Base-by-base conservation (phyloP, 257 asterid genomes). In the Henckelia pumila region DNA sequence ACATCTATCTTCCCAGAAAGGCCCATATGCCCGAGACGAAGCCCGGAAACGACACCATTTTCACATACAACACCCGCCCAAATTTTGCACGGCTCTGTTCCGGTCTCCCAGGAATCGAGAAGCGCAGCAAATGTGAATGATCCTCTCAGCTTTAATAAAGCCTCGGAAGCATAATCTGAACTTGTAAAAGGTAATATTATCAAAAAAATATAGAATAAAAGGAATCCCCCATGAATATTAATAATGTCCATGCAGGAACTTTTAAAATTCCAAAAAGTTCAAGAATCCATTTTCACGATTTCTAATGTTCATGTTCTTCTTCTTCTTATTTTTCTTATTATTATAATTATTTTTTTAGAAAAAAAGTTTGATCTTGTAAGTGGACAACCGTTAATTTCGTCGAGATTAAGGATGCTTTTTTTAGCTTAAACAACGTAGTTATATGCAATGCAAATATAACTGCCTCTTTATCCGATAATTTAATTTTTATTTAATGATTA, bases 81-180 rank as follows among this genome's bases (percentile, higher is more conserved):
- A 3, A 8, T 72, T 3, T 73, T 14, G 52, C 98, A 92, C 7
- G 96, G 86, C 60, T 76, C 79, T 0, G 86, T 83, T 6, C 82
- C 88, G 2, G 91, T 81, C 74, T 56, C 69, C 98, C 98, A 92
- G 4, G 98, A 86, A 32, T 81, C 87, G 3, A 92, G 92, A 50
- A 79, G 71, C 0, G 58, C 53, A 1, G 95, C 67, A 35, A 85
- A 78, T 2, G 78, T 22, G 11, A 89, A 78, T 4, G 94, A 85
- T 22, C 66, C 29, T 30, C 85, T 92, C 63, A 88, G 80, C 59
- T 74, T 84, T 14, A 92, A 24, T 60, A 92, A 76, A 17, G 95
- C 87, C 69, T 86, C 92, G 0, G 95, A 71, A 59, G 89, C 89
- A 0, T 85, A 69, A 62, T 71, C 20, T 1, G 95, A 80, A 28